Base-by-base conservation (phyloP, 768 basidiomycete genomes). In the Boletus rex-veris region DNA sequence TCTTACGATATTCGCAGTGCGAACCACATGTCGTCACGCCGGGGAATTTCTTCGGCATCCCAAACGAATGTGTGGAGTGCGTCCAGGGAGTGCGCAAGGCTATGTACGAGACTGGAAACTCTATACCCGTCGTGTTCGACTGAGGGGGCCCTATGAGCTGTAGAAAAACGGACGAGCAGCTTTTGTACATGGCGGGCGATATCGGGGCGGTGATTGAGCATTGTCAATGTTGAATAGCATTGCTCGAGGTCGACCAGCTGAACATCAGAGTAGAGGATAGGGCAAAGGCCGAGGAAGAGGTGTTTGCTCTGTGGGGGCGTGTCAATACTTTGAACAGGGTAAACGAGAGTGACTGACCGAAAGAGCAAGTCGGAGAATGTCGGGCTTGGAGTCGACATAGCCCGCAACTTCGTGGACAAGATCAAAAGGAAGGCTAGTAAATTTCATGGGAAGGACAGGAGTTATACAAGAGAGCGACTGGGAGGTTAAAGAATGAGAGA, bases 1-100 rank as follows among this genome's bases (percentile, higher is more conserved):
- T 65, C 79, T 64, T 59, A 90, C 88, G 81, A 82, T 49, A 80
- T 70, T 36, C 86, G 80, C 60, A 91, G 73, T 41, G 84, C 81
- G 55, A 86, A 79, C 88, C 88, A 91, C 84, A 91, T 86, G 57
- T 85, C 83, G 54, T 90, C 88, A 33, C 77, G 79, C 15, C 84
- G 80, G 33, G 83, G 73, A 8, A 73, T 69, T 64, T 87, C 85
- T 12, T 86, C 85, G 4, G 80, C 85, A 55, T 84, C 84, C 88
- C 88, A 91, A 35, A 80, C 70, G 61, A 90, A 90, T 12, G 74
- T 81, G 28, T 75, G 71, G 38, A 91, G 76, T 18, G 84, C 85
- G 44, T 90, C 88, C 40, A 90, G 69, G 38, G 78, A 73, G 7
- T 70, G 70, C 8, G 83, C 85, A 9, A 80, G 72, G 19, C 73